Percentiles rank a stretch among this genome's conserved stretches.
Conservation (phyloP, 345 rosid genomes). For the Bruguiera parviflora region DNA sequence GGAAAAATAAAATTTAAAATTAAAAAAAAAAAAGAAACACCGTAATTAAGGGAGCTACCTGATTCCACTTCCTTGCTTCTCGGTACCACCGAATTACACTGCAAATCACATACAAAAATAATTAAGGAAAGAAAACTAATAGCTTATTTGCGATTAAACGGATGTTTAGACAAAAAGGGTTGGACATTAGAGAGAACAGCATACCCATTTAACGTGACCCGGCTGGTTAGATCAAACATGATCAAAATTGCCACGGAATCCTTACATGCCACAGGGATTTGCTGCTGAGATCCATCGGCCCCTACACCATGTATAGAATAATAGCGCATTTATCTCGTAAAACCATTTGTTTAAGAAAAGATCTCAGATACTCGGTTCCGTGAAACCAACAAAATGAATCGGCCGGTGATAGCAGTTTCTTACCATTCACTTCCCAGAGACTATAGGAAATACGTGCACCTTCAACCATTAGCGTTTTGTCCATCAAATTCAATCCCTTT, state of each 20-base stretch:
- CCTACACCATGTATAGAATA: slow-evolving; percentile 33
- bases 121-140: background rate
- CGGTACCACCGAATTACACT: slow-evolving; percentile 79
- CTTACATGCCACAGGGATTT: slow-evolving; percentile 68
- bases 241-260: slow-evolving; percentile 82
- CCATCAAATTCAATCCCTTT: slow-evolving; percentile 60
- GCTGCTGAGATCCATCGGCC: slow-evolving; percentile 40
- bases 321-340: too few species aligned
- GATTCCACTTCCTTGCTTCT: slow-evolving; percentile 75
- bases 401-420: background rate
- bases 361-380: too few species aligned
- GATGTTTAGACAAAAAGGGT: background rate
- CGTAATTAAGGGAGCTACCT: slow-evolving; percentile 32
- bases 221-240: slow-evolving; percentile 91
- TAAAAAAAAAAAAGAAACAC: background rate
- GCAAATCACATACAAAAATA: slow-evolving; percentile 14
- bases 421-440: slow-evolving; percentile 86
- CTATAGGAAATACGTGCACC: slow-evolving; percentile 78
- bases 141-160: background rate
- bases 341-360: too few species aligned
- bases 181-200: background rate
- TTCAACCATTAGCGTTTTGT: slow-evolving; percentile 59
- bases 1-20: too few species aligned
- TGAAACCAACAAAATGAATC: too few species aligned
- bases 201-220: slow-evolving; percentile 67